These are phyloP conservation scores for Rhynchospora pubera DNA, from an alignment of 176 grass and related monocot species.

Conservation along the genomic window DNA sequence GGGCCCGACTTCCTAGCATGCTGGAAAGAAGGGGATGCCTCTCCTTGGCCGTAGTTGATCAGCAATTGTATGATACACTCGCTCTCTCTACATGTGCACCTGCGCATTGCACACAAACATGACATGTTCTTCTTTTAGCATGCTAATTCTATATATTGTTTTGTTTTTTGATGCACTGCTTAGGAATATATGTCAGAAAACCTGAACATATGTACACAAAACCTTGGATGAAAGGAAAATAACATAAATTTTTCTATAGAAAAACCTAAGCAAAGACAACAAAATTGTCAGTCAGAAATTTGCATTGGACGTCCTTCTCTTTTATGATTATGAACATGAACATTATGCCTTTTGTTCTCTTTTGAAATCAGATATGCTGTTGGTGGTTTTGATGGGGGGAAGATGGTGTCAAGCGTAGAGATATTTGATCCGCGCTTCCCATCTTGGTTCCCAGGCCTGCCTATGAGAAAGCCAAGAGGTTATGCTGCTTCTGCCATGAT, in stretches of 20 bases:
- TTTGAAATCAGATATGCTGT: constrained; percentile 41
- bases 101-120: no score
- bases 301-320: not conserved
- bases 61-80: constrained; percentile 35
- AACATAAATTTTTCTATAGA: not conserved
- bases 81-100: no score
- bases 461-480: constrained; percentile 46
- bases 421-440: constrained; percentile 48
- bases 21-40: constrained; percentile 51
- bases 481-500: constrained; percentile 46
- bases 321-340: not conserved
- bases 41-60: constrained; percentile 37
- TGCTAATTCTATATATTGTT: not conserved
- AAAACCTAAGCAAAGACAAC: no score
- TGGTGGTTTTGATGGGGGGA: constrained; percentile 51
- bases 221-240: not conserved
- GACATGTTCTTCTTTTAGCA: not conserved
- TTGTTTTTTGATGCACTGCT: not conserved
- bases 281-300: no score
- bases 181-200: not conserved
- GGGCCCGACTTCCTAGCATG: constrained; percentile 64
- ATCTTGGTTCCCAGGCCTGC: constrained; percentile 44
- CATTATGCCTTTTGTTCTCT: not conserved
- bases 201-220: not conserved
- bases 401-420: constrained; percentile 48